Base-by-base conservation (phyloP, 768 basidiomycete species). In the Russula foetens region DNA sequence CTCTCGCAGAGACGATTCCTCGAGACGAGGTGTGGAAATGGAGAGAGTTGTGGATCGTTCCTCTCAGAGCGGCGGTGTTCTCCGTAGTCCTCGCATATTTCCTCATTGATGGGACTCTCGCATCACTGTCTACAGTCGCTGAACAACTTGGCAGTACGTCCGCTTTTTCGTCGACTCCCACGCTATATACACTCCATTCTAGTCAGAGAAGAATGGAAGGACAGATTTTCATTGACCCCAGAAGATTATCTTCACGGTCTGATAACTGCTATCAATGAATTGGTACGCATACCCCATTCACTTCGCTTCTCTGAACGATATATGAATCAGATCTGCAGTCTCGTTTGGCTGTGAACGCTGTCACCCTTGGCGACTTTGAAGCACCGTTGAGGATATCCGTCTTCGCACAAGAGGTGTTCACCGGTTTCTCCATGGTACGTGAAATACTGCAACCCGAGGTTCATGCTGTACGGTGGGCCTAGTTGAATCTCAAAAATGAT, bases 401-500 rank as follows among this genome's bases (percentile, higher is more conserved):
- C 17, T 91, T 92, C 66, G 88, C 88, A 33, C 90, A 90, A 71
- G 87, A 90, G 58, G 55, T 92, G 4, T 91, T 90, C 63, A 77
- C 84, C n/a, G 90, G 90, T 14, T 92, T 92, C 69, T 83, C 90
- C 0, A 88, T 90, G 87, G 90, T 86, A 66, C 58, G 70, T 63
- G 54, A n/a, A 11, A 9, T 44, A 12, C n/a, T 28, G 11, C 5
- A 17, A 23, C 12, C 21, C 8, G 19, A 24, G 7, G 24, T 33
- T 46, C 44, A 51, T 8, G 11, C 38, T 8, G 24, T 8, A 41
- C 28, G 24, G 26, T 9, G 38, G 52, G 60, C 39, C 1, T 63
- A 90, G 90, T 76, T 92, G 15, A 92, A 91, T 67, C 75, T 92
- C 21, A 92, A 92, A 69, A 92, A 92, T 59, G 90, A 92, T 67